Evolutionary conservation across 306 rosid species (phyloP), one percentile per base, ranked within the genome.

Genomic region (Quercus bicolor): DNA sequence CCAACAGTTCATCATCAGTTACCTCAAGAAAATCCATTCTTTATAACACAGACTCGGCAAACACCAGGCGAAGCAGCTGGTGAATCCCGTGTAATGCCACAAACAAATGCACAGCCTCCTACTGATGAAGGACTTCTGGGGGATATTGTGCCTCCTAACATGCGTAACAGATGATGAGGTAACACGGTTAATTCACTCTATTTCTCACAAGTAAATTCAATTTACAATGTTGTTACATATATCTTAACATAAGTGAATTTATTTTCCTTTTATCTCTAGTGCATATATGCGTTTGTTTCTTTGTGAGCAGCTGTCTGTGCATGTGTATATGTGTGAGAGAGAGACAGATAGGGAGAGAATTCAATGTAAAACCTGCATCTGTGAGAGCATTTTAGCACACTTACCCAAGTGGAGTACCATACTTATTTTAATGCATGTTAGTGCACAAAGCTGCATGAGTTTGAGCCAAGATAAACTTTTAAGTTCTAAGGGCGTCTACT

Each of bases 101-200:
- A 79, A 72, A 24, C 74, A 23, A 59, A 56, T 2, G 48, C 88
- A 4, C 83, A 11, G 15, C 84, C 68, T 71, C 79, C 86, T 26
- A 71, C 89, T 3, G 90, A 84, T 68, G 90, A 95, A 70, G 99
- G 99, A 28, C 84, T 95, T 37, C 98, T 95, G 21, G 98, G 94
- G 65, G 99, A 91, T 61, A 91, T 95, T 69, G 97, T 95, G 20
- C 94, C 99, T 29, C 91, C 76, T 5, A 89, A 89, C 75, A 91
- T 95, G 94, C 98, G 94, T 51, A 90, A 70, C 79, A 78, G 88
- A 83, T 78, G 77, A 86, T 13, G 28, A 37, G 76, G 70, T 26
- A 56, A 64, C 51, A 60, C 26, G 5, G 24, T 59, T 28, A 28
- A 28, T 28, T 28, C 40, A 43, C 71, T 48, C 53, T 31, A 26